These are phyloP conservation scores for Phytophthora aleatoria DNA, from an alignment of 352 stramenopile species.

Conservation along the genomic window DNA sequence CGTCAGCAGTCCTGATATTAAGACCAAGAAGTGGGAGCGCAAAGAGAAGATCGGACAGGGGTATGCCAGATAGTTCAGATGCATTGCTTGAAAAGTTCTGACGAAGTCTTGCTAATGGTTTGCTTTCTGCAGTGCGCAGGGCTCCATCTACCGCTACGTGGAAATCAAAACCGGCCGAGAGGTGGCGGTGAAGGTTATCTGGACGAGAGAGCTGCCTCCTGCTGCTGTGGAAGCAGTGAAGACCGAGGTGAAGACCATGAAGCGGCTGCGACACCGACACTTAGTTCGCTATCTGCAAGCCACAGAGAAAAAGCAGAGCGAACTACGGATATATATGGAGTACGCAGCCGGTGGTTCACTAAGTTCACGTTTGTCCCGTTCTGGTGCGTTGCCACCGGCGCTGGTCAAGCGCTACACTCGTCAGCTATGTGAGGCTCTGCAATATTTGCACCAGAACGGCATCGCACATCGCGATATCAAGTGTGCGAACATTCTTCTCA, in stretches of 20 bases:
- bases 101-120: constrained; percentile 5
- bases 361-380: constrained; percentile 54
- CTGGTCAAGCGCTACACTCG: constrained; percentile 66
- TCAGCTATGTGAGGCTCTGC: constrained; percentile 83
- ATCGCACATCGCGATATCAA: constrained; percentile 92
- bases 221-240: constrained; percentile 65
- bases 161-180: constrained; percentile 54
- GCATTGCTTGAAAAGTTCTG: not conserved
- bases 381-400: constrained; percentile 49
- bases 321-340: constrained; percentile 88
- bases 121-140: constrained; percentile 48
- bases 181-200: constrained; percentile 76
- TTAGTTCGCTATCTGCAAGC: constrained; percentile 73
- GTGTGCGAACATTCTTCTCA: constrained; percentile 85
- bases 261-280: constrained; percentile 56
- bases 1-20: constrained; percentile 18
- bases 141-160: constrained; percentile 74
- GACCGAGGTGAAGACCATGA: constrained; percentile 71
- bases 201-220: constrained; percentile 55
- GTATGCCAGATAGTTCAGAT: constrained; percentile 27
- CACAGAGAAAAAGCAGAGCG: constrained; percentile 58
- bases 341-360: constrained; percentile 86
- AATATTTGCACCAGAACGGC: constrained; percentile 85
- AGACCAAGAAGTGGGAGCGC: constrained; percentile 48
- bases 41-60: constrained; percentile 86